Conservation (phyloP, 805 yeast species). For the Kazachstania africana region DNA sequence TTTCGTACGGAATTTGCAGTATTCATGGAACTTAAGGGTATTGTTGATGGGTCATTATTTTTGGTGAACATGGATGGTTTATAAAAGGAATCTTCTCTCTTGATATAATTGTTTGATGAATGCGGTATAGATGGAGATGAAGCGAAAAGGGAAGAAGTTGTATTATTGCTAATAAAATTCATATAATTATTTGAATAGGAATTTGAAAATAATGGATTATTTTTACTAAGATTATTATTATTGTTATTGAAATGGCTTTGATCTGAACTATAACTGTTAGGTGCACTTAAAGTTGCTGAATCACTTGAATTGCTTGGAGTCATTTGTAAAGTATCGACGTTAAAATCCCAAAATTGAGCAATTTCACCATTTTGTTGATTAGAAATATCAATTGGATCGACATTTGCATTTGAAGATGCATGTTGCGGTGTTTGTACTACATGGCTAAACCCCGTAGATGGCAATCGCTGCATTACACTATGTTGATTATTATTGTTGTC, state of each 20-base stretch:
- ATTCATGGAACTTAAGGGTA: slow-evolving; percentile 2
- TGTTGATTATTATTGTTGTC: background rate
- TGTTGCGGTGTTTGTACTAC: background rate
- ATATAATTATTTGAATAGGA: background rate
- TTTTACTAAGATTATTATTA: slow-evolving; percentile 1
- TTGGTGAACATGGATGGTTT: slow-evolving; percentile 1
- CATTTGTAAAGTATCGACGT: slow-evolving; percentile 28
- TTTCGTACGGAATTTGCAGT: slow-evolving; percentile 21
- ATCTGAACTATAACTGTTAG: slow-evolving; percentile 24
- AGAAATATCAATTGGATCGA: slow-evolving; percentile 20
- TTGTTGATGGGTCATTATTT: slow-evolving; percentile 3
- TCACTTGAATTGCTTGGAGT: slow-evolving; percentile 25
- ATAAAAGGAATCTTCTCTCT: background rate
- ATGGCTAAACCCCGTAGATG: no score
- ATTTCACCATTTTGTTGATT: slow-evolving; percentile 29
- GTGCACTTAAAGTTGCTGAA: slow-evolving; percentile 28
- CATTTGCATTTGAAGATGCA: background rate
- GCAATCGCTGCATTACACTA: no score
- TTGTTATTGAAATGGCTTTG: slow-evolving; percentile 1
- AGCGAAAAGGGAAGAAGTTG: background rate
- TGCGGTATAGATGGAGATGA: slow-evolving; percentile 1
- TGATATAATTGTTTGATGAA: background rate
- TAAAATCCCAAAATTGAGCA: slow-evolving; percentile 30
- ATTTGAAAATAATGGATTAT: background rate
- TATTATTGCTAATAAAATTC: background rate